A percentile compares a stretch with the other conserved stretches of the same genome.
Evolutionary conservation across 1,139 yeast species (phyloP).

Genomic region (Yamadazyma aaseri): DNA sequence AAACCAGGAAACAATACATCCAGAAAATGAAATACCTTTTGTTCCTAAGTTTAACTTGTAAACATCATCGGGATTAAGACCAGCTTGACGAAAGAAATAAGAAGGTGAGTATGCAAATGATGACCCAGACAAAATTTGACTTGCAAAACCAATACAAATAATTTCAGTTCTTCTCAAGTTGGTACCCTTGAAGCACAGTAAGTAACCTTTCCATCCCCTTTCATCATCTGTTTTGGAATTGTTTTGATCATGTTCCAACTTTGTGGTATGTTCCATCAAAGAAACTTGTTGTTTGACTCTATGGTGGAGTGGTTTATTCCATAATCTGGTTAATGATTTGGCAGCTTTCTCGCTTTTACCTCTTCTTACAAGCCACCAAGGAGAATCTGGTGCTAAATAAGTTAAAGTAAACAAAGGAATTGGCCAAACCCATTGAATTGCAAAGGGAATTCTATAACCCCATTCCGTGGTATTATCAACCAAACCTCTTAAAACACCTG

Average conservation of each 20-base stretch:
- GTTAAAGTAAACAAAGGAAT: conserved; percentile 25
- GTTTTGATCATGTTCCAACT: conserved; percentile 8
- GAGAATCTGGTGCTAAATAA: conserved; percentile 25
- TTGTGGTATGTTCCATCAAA: conserved; percentile 10
- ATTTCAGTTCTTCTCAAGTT: conserved; percentile 23
- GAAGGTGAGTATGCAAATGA: conserved; percentile 23
- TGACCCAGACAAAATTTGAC: conserved; percentile 11
- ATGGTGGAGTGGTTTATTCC: conserved; percentile 5
- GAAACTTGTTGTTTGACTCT: conserved; percentile 8
- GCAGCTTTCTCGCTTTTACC: conserved; percentile 10
- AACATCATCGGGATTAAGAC: conserved; percentile 22
- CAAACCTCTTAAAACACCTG: conserved; percentile 38
- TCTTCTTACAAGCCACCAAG: conserved; percentile 12
- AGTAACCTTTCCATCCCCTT: conserved; percentile 18
- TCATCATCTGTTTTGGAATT: conserved; percentile 3
- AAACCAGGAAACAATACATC: conserved; percentile 20
- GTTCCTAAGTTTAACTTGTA: conserved; percentile 27
- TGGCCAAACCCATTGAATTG: conserved; percentile 35
- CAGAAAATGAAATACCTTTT: conserved; percentile 20
- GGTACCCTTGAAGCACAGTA: conserved; percentile 20
- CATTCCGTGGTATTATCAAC: conserved; percentile 19
- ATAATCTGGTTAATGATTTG: conserved; percentile 7
- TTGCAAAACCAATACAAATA: conserved; percentile 17
- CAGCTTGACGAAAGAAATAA: conserved; percentile 34
- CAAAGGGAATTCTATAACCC: conserved; percentile 47